These are phyloP conservation scores for Strobilomyces echinocephalus DNA, from an alignment of 768 basidiomycete species.

Conservation along the genomic window DNA sequence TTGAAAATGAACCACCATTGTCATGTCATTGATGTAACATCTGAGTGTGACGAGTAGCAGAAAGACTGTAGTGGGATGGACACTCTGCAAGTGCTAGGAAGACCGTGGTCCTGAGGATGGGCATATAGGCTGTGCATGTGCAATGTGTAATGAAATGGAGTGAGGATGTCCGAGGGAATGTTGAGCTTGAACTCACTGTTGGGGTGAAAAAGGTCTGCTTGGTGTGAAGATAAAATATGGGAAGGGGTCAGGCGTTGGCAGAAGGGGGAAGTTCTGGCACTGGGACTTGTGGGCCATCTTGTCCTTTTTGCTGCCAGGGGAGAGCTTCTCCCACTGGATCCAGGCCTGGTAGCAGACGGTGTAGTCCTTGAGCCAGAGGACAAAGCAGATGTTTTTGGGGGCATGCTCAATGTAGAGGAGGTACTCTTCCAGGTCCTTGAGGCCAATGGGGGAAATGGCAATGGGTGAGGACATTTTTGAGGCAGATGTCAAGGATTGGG, in stretches of 20 bases:
- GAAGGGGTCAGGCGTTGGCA: slow-evolving; percentile 47
- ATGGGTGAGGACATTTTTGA: slow-evolving; percentile 72
- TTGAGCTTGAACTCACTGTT: slow-evolving; percentile 68
- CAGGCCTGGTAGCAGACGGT: slow-evolving; percentile 43
- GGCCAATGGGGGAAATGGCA: slow-evolving; percentile 75
- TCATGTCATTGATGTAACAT: no score
- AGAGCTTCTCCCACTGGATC: slow-evolving; percentile 29
- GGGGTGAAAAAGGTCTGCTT: slow-evolving; percentile 83
- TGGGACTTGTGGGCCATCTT: slow-evolving; percentile 33
- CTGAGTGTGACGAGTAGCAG: no score
- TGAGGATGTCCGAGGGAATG: slow-evolving; percentile 60
- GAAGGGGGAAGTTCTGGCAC: slow-evolving; percentile 27
- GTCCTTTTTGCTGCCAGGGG: slow-evolving; percentile 38
- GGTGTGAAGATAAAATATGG: slow-evolving; percentile 73
- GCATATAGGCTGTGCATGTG: slow-evolving; percentile 11
- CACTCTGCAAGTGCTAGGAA: slow-evolving; percentile 26
- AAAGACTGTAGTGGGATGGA: no score
- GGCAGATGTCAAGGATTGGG: slow-evolving; percentile 58
- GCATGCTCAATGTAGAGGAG: slow-evolving; percentile 71
- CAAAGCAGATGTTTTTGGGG: slow-evolving; percentile 80
- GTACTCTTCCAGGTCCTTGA: slow-evolving; percentile 79
- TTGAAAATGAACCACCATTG: no score
- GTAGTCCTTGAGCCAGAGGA: slow-evolving; percentile 79
- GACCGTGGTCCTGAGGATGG: slow-evolving; percentile 4
- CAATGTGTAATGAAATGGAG: slow-evolving; percentile 48